Evolutionary conservation across 148 eudicot genomes (phyloP), one percentile per base, ranked within the genome.

Genomic region (Rhododendron williamsianum): DNA sequence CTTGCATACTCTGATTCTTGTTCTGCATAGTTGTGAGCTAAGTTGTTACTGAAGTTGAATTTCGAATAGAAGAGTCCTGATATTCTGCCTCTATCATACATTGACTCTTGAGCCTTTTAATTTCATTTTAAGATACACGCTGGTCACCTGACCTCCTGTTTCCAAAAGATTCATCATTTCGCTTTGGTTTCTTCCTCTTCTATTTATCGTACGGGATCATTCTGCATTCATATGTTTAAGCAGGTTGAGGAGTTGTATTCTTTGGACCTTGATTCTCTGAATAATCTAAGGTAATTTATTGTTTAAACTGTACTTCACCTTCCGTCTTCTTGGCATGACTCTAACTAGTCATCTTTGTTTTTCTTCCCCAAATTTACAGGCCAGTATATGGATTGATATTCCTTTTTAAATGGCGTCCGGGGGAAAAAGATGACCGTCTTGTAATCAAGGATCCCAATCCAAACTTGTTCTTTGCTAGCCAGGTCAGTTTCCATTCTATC

Each of bases 181-280:
- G 3, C 36, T 23, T 56, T 30, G 12, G 41, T 33, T 21, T 65
- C 76, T 60, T 87, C 60, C 58, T 58, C 73, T 84, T 79, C 25
- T 71, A 13, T 41, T 82, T 51, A n/a, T 23, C 63, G 52, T 33
- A 43, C n/a, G 25, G 18, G 76, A 73, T 63, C 43, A 25, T 27
- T 86, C 73, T 72, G 72, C 54, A n/a, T 63, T 65, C 2, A 30
- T 82, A 79, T 89, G 87, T 83, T 67, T 83, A 82, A 83, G 74
- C 94, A 97, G 99, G 99, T 97, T 84, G 99, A 97, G 93, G 99
- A 97, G 91, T 85, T 97, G 78, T 97, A 97, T 91, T 97, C 99
- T 23, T 83, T 97, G 94, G 99, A 97, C 91, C 89, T 91, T 56
- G 99, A 97, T 89, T 93, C 98, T 83, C 93, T 97, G 63, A 86